phyloP scores from a whole-genome alignment of 805 yeast genomes.

The Zygoascus tannicola region DNA sequence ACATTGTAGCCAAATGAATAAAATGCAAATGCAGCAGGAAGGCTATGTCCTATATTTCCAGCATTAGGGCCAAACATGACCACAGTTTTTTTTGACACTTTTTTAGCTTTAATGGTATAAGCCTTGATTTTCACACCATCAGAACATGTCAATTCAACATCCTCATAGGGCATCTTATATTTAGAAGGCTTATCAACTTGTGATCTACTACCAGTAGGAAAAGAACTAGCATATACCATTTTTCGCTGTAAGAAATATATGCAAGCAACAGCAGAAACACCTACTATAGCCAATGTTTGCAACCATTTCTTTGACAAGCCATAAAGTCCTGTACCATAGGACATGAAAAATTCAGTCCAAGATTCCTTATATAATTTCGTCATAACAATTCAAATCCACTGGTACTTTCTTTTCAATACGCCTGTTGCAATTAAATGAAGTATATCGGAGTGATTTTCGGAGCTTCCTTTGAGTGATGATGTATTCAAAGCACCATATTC shows the following conservation, averaged over 20 bases:
- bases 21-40: constrained; percentile 70
- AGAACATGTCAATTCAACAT: constrained; percentile 46
- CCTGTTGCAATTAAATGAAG: too few relatives aligned
- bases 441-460: too few relatives aligned
- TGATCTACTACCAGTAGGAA: constrained; percentile 60
- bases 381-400: too few relatives aligned
- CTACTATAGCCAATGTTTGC: background rate
- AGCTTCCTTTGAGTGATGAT: too few relatives aligned
- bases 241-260: constrained; percentile 39
- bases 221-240: constrained; percentile 74
- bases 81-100: constrained; percentile 54
- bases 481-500: too few relatives aligned
- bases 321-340: too few relatives aligned
- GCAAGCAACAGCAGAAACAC: constrained; percentile 10
- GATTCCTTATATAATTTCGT: too few relatives aligned
- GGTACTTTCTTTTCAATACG: too few relatives aligned
- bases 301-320: background rate
- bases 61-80: constrained; percentile 85
- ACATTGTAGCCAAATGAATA: constrained; percentile 66
- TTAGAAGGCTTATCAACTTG: constrained; percentile 69
- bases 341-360: too few relatives aligned
- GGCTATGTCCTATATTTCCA: constrained; percentile 86
- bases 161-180: constrained; percentile 58
- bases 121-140: constrained; percentile 67
- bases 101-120: constrained; percentile 38